Base-by-base conservation (phyloP, 1,139 yeast species). In the Suhomyces atakaporum region DNA sequence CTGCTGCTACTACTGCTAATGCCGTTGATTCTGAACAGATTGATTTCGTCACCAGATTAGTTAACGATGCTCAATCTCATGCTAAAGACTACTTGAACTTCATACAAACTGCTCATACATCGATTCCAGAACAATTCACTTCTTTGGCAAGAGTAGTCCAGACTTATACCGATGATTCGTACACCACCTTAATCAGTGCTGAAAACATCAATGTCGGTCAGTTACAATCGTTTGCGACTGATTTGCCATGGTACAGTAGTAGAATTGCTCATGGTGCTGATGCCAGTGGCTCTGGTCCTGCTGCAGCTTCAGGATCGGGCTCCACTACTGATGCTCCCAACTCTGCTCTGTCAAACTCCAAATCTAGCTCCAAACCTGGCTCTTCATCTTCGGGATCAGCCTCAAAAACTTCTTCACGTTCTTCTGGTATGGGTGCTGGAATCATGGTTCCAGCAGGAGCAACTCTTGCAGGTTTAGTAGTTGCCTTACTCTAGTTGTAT, bases 231-330 rank as follows among this genome's bases (percentile, higher is more conserved):
- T 66, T 57, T 44, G 75, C 71, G 23, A 58, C 69, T 15, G 54
- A 52, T 19, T 59, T 69, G 40, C 73, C 74, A 26, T 69, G 75
- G 75, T 66, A 62, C 48, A 37, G 31, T 9, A 32, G 60, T 14
- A 53, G 69, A 42, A 51, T 66, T 36, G 50, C 47, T 16, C 12
- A 21, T 5, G 21, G 16, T 6, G 12, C 18, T 13, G 32, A 23
- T 6, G 27, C 20, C 8, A 18, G 24, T 9, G 27, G 20, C 21
- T 23, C 25, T 12, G 55, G 49, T 5, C 56, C 43, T 18, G 47
- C 42, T 16, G 29, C 44, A 25, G 40, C 44, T 13, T 40, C 39
- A n/a, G 20, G 49, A 3, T 49, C 39, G n/a, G n/a, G n/a, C 13
- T 32, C 33, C 6, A 27, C 39, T 7, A 34, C 31, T 3, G 35